Base-by-base conservation (phyloP, 805 yeast genomes). In the Metahyphopichia silvanorum region DNA sequence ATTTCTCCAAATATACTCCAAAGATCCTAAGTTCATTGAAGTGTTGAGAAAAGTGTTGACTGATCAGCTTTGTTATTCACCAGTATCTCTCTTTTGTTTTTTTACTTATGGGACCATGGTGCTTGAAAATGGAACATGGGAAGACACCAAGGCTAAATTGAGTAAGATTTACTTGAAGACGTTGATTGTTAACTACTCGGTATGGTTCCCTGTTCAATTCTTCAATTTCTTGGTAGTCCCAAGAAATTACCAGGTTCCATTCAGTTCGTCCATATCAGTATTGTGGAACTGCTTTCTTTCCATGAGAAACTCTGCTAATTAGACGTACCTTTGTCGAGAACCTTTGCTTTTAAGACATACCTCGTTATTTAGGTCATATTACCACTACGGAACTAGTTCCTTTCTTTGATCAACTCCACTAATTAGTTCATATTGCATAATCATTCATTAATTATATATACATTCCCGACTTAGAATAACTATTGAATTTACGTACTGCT, bases 281-380 rank as follows among this genome's bases (percentile, higher is more conserved):
- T 63, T 91, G 22, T 91, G 98, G 98, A 91, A 93, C 53, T 88
- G 96, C 33, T 89, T 84, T 62, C 63, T 91, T 31, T 87, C 95
- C 0, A 77, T 86, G 74, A 69, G 85, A 48, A 86, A 86, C 39
- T 58, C 68, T 5, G 46, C 33, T 8, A 39, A 42, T 28, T 46
- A 34, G 29, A 32, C 24, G 6, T 21, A 11, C 12, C 1, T 2
- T 21, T 12, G 10, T n/a, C n/a, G n/a, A n/a, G 14, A 27, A 17
- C 20, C 5, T 4, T 7, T 21, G 23, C 23, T 21, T 7, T n/a
- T 14, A 8, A 5, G 11, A n/a, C 6, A 17, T 5, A 16, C 4
- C 7, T 13, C 12, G 16, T 15, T 8, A 27, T 16, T 27, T 12
- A 13, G 10, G 13, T 26, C 7, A 13, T 26, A 8, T 9, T 16